Base-by-base conservation (phyloP, 495 filamentous ascomycete species). In the Penicillium atrosanguineum region DNA sequence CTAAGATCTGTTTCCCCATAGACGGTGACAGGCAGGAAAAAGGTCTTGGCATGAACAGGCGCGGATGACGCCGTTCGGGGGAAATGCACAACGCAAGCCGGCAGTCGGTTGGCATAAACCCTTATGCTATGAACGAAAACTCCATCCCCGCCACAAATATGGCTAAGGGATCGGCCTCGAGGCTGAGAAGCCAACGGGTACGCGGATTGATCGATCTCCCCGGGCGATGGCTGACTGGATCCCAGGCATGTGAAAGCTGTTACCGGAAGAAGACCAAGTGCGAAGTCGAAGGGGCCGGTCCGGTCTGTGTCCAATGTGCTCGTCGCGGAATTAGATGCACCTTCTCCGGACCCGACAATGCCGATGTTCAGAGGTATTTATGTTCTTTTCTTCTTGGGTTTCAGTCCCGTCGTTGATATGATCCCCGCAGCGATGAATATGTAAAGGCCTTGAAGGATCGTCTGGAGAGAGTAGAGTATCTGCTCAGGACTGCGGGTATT, bases 181-280 rank as follows among this genome's bases (percentile, higher is more conserved):
- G 48, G 40, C 60, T 49, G 42, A 52, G 49, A 56, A 52, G 48
- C 34, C 56, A 59, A 23, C 52, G 46, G 52, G 60, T 62, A 52
- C 21, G 49, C 48, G 12, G 18, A 29, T 43, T 49, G 31, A 31
- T 9, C 20, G 6, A 29, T 52, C 29, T 34, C 20, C 19, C 23
- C 3, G 12, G 29, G 49, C 29, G 23, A 21, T 12, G 23, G 41
- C 60, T 61, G 47, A 55, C 57, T 44, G 38, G 41, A 37, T 25
- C 15, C 44, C 53, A 93, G 88, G 91, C 91, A 46, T 98, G 93
- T 76, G 91, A 96, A 64, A 92, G 91, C 88, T 98, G 94, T 65
- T 84, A 89, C 61, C 94, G 90, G 75, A 96, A 91, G 79, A 97
- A 97, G 81, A 95, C 94, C 63, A 96, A 94, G 72, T 98, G 94